Base-by-base conservation (phyloP, 768 basidiomycete genomes). In the Panus rudis region DNA sequence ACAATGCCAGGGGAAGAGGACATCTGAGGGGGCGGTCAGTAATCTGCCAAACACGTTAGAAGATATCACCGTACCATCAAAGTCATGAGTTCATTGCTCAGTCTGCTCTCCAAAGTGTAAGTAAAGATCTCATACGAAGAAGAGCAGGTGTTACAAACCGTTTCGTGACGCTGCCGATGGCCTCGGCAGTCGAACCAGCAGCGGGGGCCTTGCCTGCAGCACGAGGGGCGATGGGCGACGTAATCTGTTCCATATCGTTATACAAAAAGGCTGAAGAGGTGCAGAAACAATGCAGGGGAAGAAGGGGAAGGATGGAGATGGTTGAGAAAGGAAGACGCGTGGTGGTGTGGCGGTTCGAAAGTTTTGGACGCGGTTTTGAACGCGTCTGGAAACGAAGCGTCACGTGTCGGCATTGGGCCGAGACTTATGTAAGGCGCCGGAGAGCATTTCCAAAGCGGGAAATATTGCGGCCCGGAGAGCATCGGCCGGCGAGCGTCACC, bases 1-100 rank as follows among this genome's bases (percentile, higher is more conserved):
- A 92, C 88, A 53, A 90, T 88, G 45, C 87, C 89, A 35, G 87
- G 83, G n/a, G 86, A 85, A 32, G 84, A 78, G 45, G 87, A 84
- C 87, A 90, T 90, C 88, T 91, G 46, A 2, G 39, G 23, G 51
- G 12, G 28, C 8, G 10, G 6, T 7, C 7, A 12, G 7, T 12
- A 28, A 17, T 20, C 21, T 28, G 37, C 17, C 20, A 32, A 26
- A n/a, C 23, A 32, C 27, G n/a, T 26, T 23, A 17, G 21, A 27
- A 27, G 39, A 35, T 10, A 35, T 48, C 31, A 13, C 52, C 81
- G 50, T 46, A 88, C 89, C 89, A 92, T 88, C 43, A 92, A 69
- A 17, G 81, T 80, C 89, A 92, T 91, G 20, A 92, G 75, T 66
- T 92, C 89, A 54, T 73, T 90, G 52, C 79, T 78, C 49, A 92